Percentiles rank a stretch among this genome's conserved stretches.
Evolutionary conservation across 2,329 filamentous ascomycete genomes (phyloP).

Genomic region (Cytospora schulzeri): DNA sequence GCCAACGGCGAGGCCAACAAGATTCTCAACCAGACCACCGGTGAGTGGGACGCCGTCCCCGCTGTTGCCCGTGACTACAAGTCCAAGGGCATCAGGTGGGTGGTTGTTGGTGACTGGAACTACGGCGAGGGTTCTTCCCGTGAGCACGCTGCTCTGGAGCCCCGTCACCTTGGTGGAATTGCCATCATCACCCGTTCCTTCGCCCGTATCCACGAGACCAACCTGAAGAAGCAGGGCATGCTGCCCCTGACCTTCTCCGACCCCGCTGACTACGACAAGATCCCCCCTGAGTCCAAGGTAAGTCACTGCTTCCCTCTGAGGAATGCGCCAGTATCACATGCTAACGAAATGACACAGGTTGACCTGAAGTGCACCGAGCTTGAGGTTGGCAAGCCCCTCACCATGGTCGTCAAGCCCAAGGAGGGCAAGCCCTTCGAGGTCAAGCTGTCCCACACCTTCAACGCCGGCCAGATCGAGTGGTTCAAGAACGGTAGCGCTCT

Average conservation of each 20-base stretch:
- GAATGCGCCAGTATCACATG: background rate
- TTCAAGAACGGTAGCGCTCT: slow-evolving; percentile 97
- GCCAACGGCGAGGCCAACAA: slow-evolving; percentile 98
- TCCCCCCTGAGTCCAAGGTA: slow-evolving; percentile 85
- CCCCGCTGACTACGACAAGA: slow-evolving; percentile 97
- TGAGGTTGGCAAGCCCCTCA: slow-evolving; percentile 89
- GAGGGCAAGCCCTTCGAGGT: slow-evolving; percentile 79
- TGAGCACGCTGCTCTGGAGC: slow-evolving; percentile 98
- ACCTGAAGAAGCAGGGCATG: slow-evolving; percentile 99
- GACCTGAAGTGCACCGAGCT: slow-evolving; percentile 88
- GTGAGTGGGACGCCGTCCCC: slow-evolving; percentile 84
- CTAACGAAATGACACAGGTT: slow-evolving; percentile 48
- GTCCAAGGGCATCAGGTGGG: slow-evolving; percentile 91
- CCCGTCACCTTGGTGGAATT: slow-evolving; percentile 92
- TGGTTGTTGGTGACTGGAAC: slow-evolving; percentile 99
- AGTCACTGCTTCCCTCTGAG: slow-evolving; percentile 28
- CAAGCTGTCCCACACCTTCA: slow-evolving; percentile 93
- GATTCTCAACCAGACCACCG: slow-evolving; percentile 86
- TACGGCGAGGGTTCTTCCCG: slow-evolving; percentile 97
- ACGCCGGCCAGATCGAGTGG: slow-evolving; percentile 97
- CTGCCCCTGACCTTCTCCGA: slow-evolving; percentile 94
- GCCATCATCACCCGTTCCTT: slow-evolving; percentile 96
- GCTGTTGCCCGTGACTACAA: slow-evolving; percentile 98
- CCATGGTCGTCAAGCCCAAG: slow-evolving; percentile 88
- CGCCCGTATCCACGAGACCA: slow-evolving; percentile 99